Evolutionary conservation across 164 flowering plant genomes (phyloP), one percentile per base, ranked within the genome.

Genomic region (Macadamia integrifolia): DNA sequence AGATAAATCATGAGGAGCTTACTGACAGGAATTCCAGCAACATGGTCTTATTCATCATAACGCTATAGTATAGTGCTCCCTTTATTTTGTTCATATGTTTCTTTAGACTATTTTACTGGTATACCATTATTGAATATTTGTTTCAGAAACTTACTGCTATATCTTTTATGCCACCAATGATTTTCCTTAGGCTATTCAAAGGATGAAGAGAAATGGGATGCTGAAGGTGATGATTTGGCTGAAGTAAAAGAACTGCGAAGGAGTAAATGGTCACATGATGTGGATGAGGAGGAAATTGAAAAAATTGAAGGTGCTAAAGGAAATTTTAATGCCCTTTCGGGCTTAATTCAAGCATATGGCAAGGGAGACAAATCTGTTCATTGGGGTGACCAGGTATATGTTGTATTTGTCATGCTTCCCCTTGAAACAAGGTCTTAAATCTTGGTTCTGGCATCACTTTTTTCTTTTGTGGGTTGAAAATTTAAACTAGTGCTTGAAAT

Each of bases 321-420:
- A 58, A 81, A 78, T 52, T 43, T 66, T 59, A 83, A 61, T 80
- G 79, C 87, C 63, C 85, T 83, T 52, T 86, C 95, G 75, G 89
- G 92, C 62, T 73, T 86, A 69, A 66, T 80, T 69, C 80, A 81
- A 71, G 81, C 85, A 50, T 85, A 85, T 73, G 64, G 76, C 49
- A 90, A 84, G 78, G 78, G 82, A 76, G 83, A 79, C 62, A 92
- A 90, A 83, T 82, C 89, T 75, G 97, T 92, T 13, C 88, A 76
- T 64, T 94, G 99, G 99, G 85, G 91, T 78, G 97, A 94, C 76
- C 77, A 87, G 97, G 98, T 92, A 88, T 11, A 17, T 53, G 6
- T 53, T 53, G 15, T 17, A 14, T 12, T 23, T 53, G 17, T 17
- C 57, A 53, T 17, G 3, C 2, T 53, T 53, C 4, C 2, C 18